Evolutionary conservation across 805 yeast genomes (phyloP).

Genomic region (Pichia phayaonensis): DNA sequence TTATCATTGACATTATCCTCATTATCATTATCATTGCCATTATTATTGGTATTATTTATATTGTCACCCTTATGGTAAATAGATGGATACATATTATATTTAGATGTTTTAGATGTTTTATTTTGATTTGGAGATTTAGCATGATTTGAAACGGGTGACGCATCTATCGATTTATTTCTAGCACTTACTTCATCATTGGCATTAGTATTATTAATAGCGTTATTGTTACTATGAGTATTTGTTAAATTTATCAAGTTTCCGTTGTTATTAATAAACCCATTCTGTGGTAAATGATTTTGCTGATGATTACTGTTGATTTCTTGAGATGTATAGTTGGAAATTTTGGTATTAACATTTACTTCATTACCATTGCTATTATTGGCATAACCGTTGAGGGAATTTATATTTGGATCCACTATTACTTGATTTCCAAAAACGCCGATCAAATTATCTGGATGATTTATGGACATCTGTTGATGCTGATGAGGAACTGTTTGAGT

Average conservation of each 20-base stretch:
- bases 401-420: not conserved
- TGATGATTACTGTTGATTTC: not conserved
- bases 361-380: not conserved
- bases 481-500: not conserved
- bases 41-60: not conserved
- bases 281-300: not conserved
- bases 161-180: not conserved
- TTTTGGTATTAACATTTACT: not conserved
- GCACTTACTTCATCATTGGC: not conserved
- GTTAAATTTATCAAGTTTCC: not conserved
- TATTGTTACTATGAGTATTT: not conserved
- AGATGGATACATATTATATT: not conserved
- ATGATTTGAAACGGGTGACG: not conserved
- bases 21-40: not conserved
- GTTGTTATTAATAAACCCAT: not conserved
- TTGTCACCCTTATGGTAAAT: not conserved
- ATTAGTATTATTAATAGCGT: not conserved
- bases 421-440: not conserved
- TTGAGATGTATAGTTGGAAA: not conserved
- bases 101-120: not conserved
- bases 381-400: not conserved
- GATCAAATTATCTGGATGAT: not conserved
- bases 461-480: not conserved
- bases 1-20: not conserved
- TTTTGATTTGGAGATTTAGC: not conserved